Conservation (phyloP, 805 yeast species). For the Schizosaccharomyces lindneri region DNA sequence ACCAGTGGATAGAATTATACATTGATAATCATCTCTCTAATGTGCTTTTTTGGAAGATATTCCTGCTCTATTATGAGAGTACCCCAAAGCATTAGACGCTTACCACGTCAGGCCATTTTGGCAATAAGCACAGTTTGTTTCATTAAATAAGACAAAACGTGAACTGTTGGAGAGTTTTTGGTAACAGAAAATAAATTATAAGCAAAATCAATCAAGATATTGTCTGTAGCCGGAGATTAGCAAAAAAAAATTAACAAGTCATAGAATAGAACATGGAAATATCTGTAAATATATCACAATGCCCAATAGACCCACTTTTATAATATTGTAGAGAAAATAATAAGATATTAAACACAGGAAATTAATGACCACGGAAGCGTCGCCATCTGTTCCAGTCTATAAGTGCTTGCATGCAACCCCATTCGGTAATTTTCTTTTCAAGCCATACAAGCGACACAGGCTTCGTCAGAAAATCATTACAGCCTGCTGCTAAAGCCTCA, state of each 20-base stretch:
- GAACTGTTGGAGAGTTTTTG: too few relatives aligned
- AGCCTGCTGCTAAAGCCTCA: slow-evolving; percentile 86
- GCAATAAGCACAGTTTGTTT: too few relatives aligned
- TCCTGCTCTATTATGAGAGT: too few relatives aligned
- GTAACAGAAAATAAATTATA: too few relatives aligned
- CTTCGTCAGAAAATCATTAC: slow-evolving; percentile 86
- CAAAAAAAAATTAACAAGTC: neutral
- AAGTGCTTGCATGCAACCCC: slow-evolving; percentile 90
- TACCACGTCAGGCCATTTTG: too few relatives aligned
- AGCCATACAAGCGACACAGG: slow-evolving; percentile 91
- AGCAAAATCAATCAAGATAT: too few relatives aligned
- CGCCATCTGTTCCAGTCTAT: slow-evolving; percentile 87
- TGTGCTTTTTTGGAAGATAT: too few relatives aligned
- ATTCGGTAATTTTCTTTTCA: slow-evolving; percentile 53
- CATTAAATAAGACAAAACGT: too few relatives aligned
- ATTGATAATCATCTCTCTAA: too few relatives aligned
- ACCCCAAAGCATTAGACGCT: too few relatives aligned
- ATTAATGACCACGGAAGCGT: slow-evolving; percentile 8
- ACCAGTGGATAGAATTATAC: too few relatives aligned
- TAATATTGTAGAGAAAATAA: neutral
- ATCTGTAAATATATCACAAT: neutral
- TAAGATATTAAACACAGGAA: neutral
- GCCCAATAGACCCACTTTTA: neutral
- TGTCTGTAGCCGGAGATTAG: neutral
- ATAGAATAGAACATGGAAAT: neutral